These are phyloP conservation scores for Russula brevipes DNA, from an alignment of 768 basidiomycete genomes.

Conservation along the genomic window DNA sequence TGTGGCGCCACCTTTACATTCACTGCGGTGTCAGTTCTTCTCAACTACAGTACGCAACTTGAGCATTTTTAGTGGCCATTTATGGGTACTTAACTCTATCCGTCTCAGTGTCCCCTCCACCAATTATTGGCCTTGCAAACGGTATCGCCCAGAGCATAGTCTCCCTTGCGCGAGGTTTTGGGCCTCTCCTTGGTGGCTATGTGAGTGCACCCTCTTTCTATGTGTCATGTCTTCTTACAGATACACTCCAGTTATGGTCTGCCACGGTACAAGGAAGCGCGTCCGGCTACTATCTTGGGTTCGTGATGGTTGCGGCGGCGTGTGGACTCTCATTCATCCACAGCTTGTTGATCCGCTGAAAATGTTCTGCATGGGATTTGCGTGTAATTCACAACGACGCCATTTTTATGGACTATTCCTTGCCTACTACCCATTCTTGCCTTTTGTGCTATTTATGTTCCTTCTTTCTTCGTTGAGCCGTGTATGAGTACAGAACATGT, in stretches of 20 bases:
- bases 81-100: conserved; percentile 9
- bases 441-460: background rate
- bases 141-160: conserved; percentile 95
- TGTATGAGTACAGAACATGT: conserved; percentile 1
- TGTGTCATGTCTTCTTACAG: background rate
- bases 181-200: conserved; percentile 80
- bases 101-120: conserved; percentile 78
- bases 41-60: conserved; percentile 66
- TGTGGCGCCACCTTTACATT: conserved; percentile 87
- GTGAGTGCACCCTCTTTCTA: conserved; percentile 36
- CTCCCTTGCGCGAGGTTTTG: conserved; percentile 86
- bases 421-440: background rate
- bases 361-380: background rate
- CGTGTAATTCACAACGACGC: background rate
- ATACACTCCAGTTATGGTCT: conserved; percentile 22
- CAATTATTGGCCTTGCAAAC: conserved; percentile 85
- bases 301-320: conserved; percentile 10
- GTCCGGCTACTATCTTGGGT: conserved; percentile 19
- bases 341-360: conserved; percentile 15
- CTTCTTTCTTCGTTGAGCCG: no score
- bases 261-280: conserved; percentile 16
- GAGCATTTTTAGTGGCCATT: background rate
- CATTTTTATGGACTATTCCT: background rate
- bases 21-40: conserved; percentile 81
- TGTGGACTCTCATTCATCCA: conserved; percentile 12